Base-by-base conservation (phyloP, 345 rosid genomes). In the Populus tremula region DNA sequence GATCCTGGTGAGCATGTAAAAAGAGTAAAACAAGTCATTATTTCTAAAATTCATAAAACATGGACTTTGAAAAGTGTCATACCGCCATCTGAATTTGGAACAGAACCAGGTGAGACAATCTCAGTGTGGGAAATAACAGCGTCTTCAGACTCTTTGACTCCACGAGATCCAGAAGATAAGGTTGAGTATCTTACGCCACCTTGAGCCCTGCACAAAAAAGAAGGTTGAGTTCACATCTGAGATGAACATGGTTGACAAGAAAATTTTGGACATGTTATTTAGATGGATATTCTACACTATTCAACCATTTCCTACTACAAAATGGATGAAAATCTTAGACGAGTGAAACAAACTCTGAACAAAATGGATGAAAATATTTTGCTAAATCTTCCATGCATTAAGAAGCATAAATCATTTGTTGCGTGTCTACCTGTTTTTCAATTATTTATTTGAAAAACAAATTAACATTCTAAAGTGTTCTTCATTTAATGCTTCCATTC, bases 61-160 rank as follows among this genome's bases (percentile, higher is more conserved):
- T 54, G 12, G 8, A 70, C 33, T 36, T 35, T 29, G 18, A 67
- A 75, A 53, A 43, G 23, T 77, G 36, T 45, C 84, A 73, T 88
- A 87, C 89, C 89, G 71, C 76, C 73, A 80, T 86, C 85, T 64
- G 86, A 76, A 49, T 82, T 81, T 75, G 85, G 81, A 75, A 54
- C 79, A 5, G 84, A 87, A 80, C 80, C 36, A 21, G 76, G 67
- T 59, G 89, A 83, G 12, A 69, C 59, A 65, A 76, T 50, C 84
- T 90, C 85, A 29, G 92, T 84, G 70, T 67, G 78, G 76, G 82
- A 78, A 61, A 79, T 73, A 72, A 80, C 70, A 76, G 80, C 81
- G 74, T 80, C 85, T 77, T 82, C 84, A 6, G 79, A 73, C 71
- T 84, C 87, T 80, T 81, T 79, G 21, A 80, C 72, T 76, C 73